These are phyloP conservation scores for Meredithiella fracta DNA, from an alignment of 2,329 filamentous ascomycete species.

Conservation along the genomic window DNA sequence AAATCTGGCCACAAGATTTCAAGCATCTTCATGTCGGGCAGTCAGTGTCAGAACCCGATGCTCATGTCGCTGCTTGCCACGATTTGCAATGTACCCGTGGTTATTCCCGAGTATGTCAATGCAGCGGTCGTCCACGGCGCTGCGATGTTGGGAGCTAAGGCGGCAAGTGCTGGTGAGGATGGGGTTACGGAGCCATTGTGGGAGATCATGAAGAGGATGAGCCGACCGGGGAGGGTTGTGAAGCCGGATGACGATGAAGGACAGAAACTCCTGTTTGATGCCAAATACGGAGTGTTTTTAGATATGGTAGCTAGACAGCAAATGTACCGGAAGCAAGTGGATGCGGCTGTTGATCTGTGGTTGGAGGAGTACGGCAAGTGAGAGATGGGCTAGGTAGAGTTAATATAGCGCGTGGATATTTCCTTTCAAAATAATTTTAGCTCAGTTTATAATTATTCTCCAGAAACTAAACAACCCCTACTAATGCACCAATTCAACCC, in stretches of 20 bases:
- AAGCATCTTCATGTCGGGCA: constrained; percentile 97
- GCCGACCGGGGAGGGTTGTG: constrained; percentile 76
- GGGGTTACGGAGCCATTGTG: constrained; percentile 70
- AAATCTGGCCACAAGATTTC: constrained; percentile 68
- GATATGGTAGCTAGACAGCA: constrained; percentile 81
- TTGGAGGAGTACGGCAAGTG: constrained; percentile 12
- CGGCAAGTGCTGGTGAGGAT: constrained; percentile 57
- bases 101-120: constrained; percentile 86
- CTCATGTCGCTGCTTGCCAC: constrained; percentile 86
- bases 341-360: constrained; percentile 34
- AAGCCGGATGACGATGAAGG: constrained; percentile 53
- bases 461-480: no score
- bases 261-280: constrained; percentile 65
- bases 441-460: no score
- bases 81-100: constrained; percentile 76
- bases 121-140: constrained; percentile 96
- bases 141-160: constrained; percentile 94
- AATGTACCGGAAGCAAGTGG: constrained; percentile 61
- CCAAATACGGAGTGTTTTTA: constrained; percentile 91
- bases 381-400: background rate
- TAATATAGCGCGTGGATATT: background rate
- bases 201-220: constrained; percentile 96
- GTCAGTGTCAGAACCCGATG: constrained; percentile 88
- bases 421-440: background rate
- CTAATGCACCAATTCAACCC: background rate